Conservation (phyloP, 192 early-diverging fungal species). For the Entomortierella parvispora region DNA sequence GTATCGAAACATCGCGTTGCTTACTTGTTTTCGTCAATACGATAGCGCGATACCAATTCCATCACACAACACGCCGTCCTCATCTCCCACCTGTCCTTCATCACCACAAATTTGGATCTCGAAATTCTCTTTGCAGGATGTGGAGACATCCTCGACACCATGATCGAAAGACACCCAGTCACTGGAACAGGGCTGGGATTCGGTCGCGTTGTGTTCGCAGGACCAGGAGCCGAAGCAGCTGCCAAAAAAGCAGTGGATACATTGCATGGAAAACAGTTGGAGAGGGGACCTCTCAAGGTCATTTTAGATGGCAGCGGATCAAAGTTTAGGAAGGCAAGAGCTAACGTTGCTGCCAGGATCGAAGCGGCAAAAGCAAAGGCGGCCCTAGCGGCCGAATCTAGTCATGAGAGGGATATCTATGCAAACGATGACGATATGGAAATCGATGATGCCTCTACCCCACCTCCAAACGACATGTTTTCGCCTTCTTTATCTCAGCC, state of each 20-base stretch:
- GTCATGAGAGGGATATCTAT: slow-evolving; percentile 36
- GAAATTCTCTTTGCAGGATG: slow-evolving; percentile 59
- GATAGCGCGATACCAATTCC: slow-evolving; percentile 40
- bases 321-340: slow-evolving; percentile 41
- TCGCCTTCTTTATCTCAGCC: slow-evolving; percentile 21
- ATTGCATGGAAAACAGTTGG: slow-evolving; percentile 59
- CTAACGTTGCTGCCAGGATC: slow-evolving; percentile 44
- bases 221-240: slow-evolving; percentile 46
- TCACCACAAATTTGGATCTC: slow-evolving; percentile 31
- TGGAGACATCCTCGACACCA: slow-evolving; percentile 58
- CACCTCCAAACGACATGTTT: slow-evolving; percentile 36
- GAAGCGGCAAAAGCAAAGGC: slow-evolving; percentile 42
- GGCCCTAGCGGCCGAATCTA: slow-evolving; percentile 29
- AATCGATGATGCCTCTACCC: slow-evolving; percentile 55
- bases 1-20: too few species aligned
- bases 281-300: slow-evolving; percentile 41
- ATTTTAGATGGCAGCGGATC: slow-evolving; percentile 42
- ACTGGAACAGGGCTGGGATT: slow-evolving; percentile 61
- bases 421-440: slow-evolving; percentile 57
- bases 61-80: slow-evolving; percentile 40
- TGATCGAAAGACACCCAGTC: slow-evolving; percentile 60
- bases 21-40: neutral
- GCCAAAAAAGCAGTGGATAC: slow-evolving; percentile 60
- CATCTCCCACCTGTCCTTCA: slow-evolving; percentile 43
- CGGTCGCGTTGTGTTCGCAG: slow-evolving; percentile 58